phyloP scores from a whole-genome alignment of 495 filamentous ascomycete species.

The Neurospora sp. region DNA sequence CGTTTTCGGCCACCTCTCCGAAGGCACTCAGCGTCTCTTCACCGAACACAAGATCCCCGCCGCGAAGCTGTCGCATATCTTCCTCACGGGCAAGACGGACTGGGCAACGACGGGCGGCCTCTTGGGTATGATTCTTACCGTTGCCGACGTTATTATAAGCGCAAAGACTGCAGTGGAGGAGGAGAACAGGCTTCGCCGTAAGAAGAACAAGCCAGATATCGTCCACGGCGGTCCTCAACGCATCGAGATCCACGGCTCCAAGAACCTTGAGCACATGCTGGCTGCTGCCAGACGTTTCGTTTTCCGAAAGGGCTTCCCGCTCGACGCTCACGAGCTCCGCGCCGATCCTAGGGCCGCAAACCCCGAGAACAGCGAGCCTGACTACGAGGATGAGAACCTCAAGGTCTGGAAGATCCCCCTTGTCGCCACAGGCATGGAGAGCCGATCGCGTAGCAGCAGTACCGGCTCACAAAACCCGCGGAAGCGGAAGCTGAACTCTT shows the following conservation, averaged over 20 bases:
- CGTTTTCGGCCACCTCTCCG: constrained; percentile 72
- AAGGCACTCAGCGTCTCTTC: constrained; percentile 75
- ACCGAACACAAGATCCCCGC: constrained; percentile 52
- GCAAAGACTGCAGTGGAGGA: constrained; percentile 15
- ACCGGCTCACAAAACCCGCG: constrained; percentile 3
- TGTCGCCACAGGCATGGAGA: constrained; percentile 17
- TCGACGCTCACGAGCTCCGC: constrained; percentile 55
- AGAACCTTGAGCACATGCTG: constrained; percentile 67
- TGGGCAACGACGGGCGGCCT: constrained; percentile 74
- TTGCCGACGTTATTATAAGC: constrained; percentile 52
- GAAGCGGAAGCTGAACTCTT: constrained; percentile 11
- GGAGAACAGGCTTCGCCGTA: constrained; percentile 19
- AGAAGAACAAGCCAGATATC: constrained; percentile 15
- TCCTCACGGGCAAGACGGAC: constrained; percentile 65
- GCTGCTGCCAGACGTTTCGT: constrained; percentile 79
- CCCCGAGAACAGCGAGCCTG: constrained; percentile 33
- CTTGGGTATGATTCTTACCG: constrained; percentile 69
- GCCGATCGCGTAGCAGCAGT: constrained; percentile 10
- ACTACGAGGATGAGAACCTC: constrained; percentile 65
- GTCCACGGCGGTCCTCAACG: not conserved
- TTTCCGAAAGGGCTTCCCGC: constrained; percentile 71
- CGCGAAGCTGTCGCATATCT: constrained; percentile 57
- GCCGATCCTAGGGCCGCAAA: constrained; percentile 21
- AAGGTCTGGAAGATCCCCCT: constrained; percentile 73
- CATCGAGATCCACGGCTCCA: constrained; percentile 65